Evolutionary conservation across 805 yeast species (phyloP).

Genomic region (Pichia heedii): DNA sequence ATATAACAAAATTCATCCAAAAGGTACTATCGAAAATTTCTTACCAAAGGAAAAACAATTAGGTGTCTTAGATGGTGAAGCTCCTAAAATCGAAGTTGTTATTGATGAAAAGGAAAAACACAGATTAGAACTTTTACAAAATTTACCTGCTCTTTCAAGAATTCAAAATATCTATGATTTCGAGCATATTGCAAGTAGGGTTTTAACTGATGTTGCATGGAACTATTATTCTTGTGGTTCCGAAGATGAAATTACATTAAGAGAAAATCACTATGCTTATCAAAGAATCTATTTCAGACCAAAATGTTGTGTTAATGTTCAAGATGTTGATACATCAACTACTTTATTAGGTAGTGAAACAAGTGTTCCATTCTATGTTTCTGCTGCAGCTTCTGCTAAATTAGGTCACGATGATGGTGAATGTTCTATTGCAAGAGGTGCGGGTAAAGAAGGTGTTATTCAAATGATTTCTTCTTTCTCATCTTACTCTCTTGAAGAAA

Average conservation of each 20-base stretch:
- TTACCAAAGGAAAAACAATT: slow-evolving; percentile 52
- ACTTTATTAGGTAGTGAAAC: slow-evolving; percentile 64
- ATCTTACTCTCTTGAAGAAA: slow-evolving; percentile 80
- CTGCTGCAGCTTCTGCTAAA: slow-evolving; percentile 88
- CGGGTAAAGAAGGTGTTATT: slow-evolving; percentile 56
- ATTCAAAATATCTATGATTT: slow-evolving; percentile 78
- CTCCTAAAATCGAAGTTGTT: slow-evolving; percentile 26
- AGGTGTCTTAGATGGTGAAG: slow-evolving; percentile 37
- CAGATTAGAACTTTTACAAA: slow-evolving; percentile 33
- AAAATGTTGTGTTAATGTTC: slow-evolving; percentile 69
- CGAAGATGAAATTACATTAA: slow-evolving; percentile 81
- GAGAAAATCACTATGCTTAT: slow-evolving; percentile 87
- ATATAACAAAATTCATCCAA: slow-evolving; percentile 85
- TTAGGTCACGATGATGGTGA: slow-evolving; percentile 94
- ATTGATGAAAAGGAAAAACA: slow-evolving; percentile 35
- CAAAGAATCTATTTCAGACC: slow-evolving; percentile 87
- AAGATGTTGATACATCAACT: slow-evolving; percentile 56
- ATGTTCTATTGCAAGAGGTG: slow-evolving; percentile 73
- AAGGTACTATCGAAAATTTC: slow-evolving; percentile 63
- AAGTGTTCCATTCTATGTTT: slow-evolving; percentile 73
- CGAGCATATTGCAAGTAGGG: slow-evolving; percentile 74
- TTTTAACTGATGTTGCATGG: slow-evolving; percentile 75
- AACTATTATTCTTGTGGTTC: slow-evolving; percentile 87
- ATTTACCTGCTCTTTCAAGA: slow-evolving; percentile 63
- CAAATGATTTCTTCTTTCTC: slow-evolving; percentile 94